phyloP scores from a whole-genome alignment of 179 eudicot species.

The Dionaea muscipula region DNA sequence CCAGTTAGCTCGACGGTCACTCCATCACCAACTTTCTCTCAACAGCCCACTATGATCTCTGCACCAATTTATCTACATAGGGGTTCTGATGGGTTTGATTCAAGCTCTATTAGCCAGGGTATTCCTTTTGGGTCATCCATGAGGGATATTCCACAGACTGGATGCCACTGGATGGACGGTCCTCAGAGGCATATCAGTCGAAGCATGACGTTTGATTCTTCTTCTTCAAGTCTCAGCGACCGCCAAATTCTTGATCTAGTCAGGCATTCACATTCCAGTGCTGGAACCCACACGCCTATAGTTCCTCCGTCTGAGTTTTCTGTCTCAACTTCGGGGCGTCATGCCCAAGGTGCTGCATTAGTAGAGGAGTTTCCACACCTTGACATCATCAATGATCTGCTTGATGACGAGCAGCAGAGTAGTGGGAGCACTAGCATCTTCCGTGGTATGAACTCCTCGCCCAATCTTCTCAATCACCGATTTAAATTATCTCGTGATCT shows the following conservation, averaged over 20 bases:
- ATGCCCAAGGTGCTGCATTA: constrained; percentile 21
- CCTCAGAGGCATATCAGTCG: constrained; percentile 33
- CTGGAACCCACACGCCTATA: constrained; percentile 15
- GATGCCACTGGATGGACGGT: constrained; percentile 38
- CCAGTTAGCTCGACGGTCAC: constrained; percentile 23
- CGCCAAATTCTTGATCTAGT: constrained; percentile 28
- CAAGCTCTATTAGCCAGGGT: constrained; percentile 24
- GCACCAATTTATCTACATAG: constrained; percentile 26
- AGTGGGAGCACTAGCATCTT: constrained; percentile 26
- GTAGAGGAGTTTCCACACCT: constrained; percentile 90
- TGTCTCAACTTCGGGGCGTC: constrained; percentile 48
- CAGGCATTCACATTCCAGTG: constrained; percentile 25
- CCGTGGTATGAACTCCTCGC: constrained; percentile 25
- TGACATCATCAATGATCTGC: constrained; percentile 86
- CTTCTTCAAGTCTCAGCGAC: constrained; percentile 27
- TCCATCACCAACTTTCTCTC: constrained; percentile 34
- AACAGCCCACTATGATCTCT: constrained; percentile 24
- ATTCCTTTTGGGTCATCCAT: constrained; percentile 34
- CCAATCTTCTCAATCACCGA: constrained; percentile 40
- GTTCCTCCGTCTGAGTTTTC: constrained; percentile 16
- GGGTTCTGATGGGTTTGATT: constrained; percentile 29
- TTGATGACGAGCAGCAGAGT: constrained; percentile 57
- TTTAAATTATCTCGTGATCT: constrained; percentile 38
- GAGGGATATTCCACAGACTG: constrained; percentile 24
- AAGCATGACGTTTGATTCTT: constrained; percentile 28